Conservation (phyloP, 73 alveolate species). For the Breviolum minutum region DNA sequence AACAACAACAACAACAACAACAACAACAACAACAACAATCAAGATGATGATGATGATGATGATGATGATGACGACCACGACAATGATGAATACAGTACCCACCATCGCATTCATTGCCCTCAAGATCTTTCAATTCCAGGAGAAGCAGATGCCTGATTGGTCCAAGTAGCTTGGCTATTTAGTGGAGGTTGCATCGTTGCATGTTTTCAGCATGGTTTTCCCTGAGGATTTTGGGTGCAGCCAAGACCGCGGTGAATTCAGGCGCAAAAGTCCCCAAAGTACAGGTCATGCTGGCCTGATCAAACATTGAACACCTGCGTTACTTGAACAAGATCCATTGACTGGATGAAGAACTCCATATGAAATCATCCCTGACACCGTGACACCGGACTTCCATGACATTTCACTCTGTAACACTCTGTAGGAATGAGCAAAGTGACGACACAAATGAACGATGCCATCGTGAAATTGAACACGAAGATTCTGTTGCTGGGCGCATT, state of each 20-base stretch:
- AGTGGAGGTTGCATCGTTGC: not conserved
- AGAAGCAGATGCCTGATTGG: constrained; percentile 10
- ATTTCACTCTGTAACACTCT: not conserved
- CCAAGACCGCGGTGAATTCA: not conserved
- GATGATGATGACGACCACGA: not conserved
- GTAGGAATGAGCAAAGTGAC: constrained; percentile 19
- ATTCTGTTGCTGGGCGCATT: not conserved
- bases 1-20: too few species aligned
- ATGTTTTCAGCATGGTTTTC: not conserved
- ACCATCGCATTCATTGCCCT: not conserved
- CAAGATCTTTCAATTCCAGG: not conserved
- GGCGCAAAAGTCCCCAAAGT: not conserved
- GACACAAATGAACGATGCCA: not conserved
- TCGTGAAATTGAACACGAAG: not conserved
- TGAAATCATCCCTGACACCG: not conserved
- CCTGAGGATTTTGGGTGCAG: not conserved
- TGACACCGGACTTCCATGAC: not conserved
- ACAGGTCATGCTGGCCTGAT: not conserved
- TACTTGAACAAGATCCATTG: not conserved
- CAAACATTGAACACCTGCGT: not conserved
- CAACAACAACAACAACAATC: too few species aligned
- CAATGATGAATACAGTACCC: not conserved
- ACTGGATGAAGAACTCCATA: not conserved
- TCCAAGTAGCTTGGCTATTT: not conserved
- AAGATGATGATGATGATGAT: too few species aligned